phyloP scores from a whole-genome alignment of 2,329 filamentous ascomycete species.

The Septoria linicola region DNA sequence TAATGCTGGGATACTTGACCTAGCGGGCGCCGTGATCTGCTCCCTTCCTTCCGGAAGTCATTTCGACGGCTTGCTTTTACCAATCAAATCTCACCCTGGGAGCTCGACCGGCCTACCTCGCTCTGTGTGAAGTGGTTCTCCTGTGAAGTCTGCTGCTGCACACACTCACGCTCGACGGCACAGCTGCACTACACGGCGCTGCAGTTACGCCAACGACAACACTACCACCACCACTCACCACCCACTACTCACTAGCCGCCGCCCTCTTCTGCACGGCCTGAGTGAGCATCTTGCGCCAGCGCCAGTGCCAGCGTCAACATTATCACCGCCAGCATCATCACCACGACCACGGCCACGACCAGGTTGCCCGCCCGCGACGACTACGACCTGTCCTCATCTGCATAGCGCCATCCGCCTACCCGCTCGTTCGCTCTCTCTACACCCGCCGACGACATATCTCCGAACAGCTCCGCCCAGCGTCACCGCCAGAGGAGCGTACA shows the following conservation, averaged over 20 bases:
- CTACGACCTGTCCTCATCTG: too few relatives aligned
- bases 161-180: too few relatives aligned
- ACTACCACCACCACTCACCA: slow-evolving; percentile 1
- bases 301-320: background rate
- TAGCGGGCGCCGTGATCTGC: slow-evolving; percentile 16
- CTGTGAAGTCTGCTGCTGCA: slow-evolving; percentile 3
- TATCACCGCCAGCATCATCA: too few relatives aligned
- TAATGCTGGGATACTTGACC: slow-evolving; percentile 9
- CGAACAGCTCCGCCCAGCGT: slow-evolving; percentile 2
- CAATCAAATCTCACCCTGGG: slow-evolving; percentile 24
- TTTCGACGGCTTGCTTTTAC: slow-evolving; percentile 20
- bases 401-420: too few relatives aligned
- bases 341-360: too few relatives aligned
- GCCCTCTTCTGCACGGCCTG: slow-evolving; percentile 5
- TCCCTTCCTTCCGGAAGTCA: slow-evolving; percentile 22
- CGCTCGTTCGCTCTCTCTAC: too few relatives aligned
- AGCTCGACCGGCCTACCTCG: too few relatives aligned
- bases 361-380: too few relatives aligned
- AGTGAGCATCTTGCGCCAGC: background rate
- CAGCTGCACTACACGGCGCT: too few relatives aligned
- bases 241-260: slow-evolving; percentile 4
- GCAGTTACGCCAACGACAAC: slow-evolving; percentile 2
- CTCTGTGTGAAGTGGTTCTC: background rate
- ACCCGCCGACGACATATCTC: background rate
- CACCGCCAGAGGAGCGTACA: slow-evolving; percentile 6